These are phyloP conservation scores for Musa beccarii DNA, from an alignment of 176 grass and related monocot genomes.

Conservation along the genomic window DNA sequence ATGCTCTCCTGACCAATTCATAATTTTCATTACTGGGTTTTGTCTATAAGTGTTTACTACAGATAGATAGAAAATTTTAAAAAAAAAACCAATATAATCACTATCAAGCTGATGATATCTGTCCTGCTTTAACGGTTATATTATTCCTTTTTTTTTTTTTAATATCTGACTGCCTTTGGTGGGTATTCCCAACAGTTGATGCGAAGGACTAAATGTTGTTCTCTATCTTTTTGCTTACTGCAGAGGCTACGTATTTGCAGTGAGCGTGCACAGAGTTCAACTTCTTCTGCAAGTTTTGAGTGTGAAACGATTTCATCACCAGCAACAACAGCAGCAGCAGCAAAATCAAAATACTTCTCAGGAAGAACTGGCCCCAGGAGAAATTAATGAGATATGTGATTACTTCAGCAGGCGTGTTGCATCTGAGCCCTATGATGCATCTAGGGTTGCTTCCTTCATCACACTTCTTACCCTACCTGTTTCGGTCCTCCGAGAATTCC, in stretches of 20 bases:
- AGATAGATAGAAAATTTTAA: no score
- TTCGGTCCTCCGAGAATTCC: constrained; percentile 70
- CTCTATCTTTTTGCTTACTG: constrained; percentile 15
- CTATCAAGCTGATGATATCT: neutral
- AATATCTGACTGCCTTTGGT: neutral
- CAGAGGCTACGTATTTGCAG: constrained; percentile 98
- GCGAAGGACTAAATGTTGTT: constrained; percentile 1
- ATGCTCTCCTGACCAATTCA: no score
- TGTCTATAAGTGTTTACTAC: no score
- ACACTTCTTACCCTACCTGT: constrained; percentile 90
- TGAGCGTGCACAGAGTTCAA: constrained; percentile 92
- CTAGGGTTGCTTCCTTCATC: constrained; percentile 94
- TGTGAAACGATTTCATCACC: constrained; percentile 93
- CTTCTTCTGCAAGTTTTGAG: constrained; percentile 92
- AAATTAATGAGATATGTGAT: constrained; percentile 97
- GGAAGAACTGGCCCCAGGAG: constrained; percentile 64
- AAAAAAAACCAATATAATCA: neutral
- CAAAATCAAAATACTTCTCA: constrained; percentile 71
- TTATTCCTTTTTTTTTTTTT: neutral
- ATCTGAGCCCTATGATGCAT: constrained; percentile 95
- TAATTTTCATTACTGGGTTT: no score
- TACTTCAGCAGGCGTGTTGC: constrained; percentile 96
- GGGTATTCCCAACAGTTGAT: neutral
- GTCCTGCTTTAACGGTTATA: neutral
- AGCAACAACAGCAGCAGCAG: constrained; percentile 80